Evolutionary conservation across 2,329 filamentous ascomycete species (phyloP).

Genomic region (Drechslerella dactyloides): DNA sequence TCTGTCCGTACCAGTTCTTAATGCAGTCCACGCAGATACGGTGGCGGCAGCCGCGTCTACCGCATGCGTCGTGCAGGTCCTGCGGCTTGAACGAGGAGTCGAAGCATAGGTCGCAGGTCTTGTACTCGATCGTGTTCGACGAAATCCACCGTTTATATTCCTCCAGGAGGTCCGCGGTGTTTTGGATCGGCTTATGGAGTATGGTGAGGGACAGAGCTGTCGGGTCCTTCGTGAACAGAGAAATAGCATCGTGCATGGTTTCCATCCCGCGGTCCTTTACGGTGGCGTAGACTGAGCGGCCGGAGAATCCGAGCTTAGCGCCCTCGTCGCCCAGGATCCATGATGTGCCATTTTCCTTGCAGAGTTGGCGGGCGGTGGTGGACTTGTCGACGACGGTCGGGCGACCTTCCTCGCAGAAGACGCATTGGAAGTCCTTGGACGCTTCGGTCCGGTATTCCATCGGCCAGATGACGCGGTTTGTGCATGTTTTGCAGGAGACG

Average conservation of each 20-base stretch:
- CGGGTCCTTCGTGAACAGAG: conserved; percentile 56
- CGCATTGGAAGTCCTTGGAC: conserved; percentile 59
- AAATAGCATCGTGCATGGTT: conserved; percentile 58
- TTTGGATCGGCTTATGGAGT: conserved; percentile 60
- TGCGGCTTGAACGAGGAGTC: conserved; percentile 56
- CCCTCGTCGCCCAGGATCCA: conserved; percentile 62
- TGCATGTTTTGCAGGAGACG: conserved; percentile 61
- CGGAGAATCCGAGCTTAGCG: conserved; percentile 58
- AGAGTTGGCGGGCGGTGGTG: conserved; percentile 58
- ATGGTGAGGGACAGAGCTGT: conserved; percentile 55
- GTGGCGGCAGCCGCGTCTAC: conserved; percentile 61
- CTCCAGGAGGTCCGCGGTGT: conserved; percentile 57
- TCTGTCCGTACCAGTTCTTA: conserved; percentile 62
- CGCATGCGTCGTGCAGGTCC: conserved; percentile 60
- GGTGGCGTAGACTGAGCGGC: conserved; percentile 59
- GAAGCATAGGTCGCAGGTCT: conserved; percentile 62
- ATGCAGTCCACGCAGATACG: conserved; percentile 60
- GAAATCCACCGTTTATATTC: conserved; percentile 58
- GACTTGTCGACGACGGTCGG: conserved; percentile 58
- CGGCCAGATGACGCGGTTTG: conserved; percentile 63
- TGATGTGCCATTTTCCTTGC: conserved; percentile 59
- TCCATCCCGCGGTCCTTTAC: conserved; percentile 57
- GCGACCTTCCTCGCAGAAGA: conserved; percentile 58
- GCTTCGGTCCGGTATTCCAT: conserved; percentile 58
- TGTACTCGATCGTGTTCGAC: conserved; percentile 56